Evolutionary conservation across 192 early-diverging fungal species (phyloP).

Genomic region (Coemansia sp.): DNA sequence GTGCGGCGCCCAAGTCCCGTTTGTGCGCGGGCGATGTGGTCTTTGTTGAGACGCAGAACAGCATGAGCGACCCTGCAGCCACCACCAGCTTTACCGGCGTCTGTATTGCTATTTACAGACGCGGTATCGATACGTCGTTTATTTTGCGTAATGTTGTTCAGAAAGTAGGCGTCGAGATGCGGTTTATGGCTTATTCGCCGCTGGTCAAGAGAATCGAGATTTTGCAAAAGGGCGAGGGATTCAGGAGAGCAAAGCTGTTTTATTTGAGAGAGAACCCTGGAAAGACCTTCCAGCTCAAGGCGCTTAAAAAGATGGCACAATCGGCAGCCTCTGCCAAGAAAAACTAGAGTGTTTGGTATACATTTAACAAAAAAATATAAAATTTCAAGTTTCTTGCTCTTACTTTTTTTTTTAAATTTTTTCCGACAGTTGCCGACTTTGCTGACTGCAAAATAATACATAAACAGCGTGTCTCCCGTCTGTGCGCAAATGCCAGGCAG

Average conservation of each 20-base stretch:
- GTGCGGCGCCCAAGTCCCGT: conserved; percentile 58
- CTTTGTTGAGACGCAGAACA: conserved; percentile 68
- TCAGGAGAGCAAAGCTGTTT: conserved; percentile 74
- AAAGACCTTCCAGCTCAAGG: conserved; percentile 65
- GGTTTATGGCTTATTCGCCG: conserved; percentile 75
- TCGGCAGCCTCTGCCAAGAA: conserved; percentile 25
- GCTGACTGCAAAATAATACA: too few relatives aligned
- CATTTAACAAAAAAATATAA: too few relatives aligned
- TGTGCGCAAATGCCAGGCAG: too few relatives aligned
- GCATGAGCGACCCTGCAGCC: conserved; percentile 48
- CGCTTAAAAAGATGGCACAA: conserved; percentile 39
- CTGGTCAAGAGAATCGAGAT: conserved; percentile 74
- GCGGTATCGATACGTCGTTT: conserved; percentile 75
- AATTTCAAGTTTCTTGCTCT: not conserved
- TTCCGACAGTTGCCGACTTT: too few relatives aligned
- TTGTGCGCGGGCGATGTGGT: conserved; percentile 65
- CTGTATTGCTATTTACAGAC: conserved; percentile 71
- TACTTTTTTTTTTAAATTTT: conserved; percentile 1
- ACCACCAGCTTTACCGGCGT: conserved; percentile 72
- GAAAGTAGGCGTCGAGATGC: conserved; percentile 76
- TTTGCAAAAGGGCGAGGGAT: conserved; percentile 61
- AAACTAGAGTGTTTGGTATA: not conserved
- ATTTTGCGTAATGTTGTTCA: conserved; percentile 77
- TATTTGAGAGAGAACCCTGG: conserved; percentile 79
- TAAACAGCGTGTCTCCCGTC: too few relatives aligned